These are phyloP conservation scores for Sindora glabra DNA, from an alignment of 306 rosid species.

Conservation along the genomic window DNA sequence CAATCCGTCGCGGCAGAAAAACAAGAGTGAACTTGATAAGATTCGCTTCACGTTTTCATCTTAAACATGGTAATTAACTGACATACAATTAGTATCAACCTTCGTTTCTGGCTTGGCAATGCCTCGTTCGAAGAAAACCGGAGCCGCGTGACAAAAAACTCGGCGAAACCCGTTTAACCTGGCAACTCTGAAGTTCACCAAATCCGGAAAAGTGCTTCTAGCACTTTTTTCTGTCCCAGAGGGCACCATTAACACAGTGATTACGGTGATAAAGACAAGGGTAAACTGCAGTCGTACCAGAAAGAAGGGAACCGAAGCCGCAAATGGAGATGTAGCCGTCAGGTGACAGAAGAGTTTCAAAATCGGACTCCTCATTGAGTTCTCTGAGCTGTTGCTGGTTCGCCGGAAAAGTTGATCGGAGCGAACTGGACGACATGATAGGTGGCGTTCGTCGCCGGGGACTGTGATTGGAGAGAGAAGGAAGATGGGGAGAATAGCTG, in stretches of 20 bases:
- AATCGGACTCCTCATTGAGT: slow-evolving; percentile 43
- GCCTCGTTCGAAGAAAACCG: slow-evolving; percentile 87
- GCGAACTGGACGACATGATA: slow-evolving; percentile 24
- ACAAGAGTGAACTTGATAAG: too few relatives aligned
- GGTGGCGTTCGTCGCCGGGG: not conserved
- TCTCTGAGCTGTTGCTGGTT: slow-evolving; percentile 10
- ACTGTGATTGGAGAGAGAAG: not conserved
- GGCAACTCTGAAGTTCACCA: slow-evolving; percentile 62
- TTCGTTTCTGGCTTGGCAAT: slow-evolving; percentile 86
- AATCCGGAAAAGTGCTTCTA: slow-evolving; percentile 80
- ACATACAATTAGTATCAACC: slow-evolving; percentile 41
- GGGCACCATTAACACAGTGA: not conserved
- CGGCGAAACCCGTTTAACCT: slow-evolving; percentile 68
- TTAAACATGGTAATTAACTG: too few relatives aligned
- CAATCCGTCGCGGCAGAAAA: too few relatives aligned
- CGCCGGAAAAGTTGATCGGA: slow-evolving; percentile 9
- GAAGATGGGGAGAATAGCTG: not conserved
- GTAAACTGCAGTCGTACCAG: slow-evolving; percentile 24
- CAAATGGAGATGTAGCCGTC: slow-evolving; percentile 63
- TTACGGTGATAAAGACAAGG: not conserved
- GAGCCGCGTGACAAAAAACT: slow-evolving; percentile 74
- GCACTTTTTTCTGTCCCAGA: slow-evolving; percentile 63
- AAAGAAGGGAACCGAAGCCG: slow-evolving; percentile 86
- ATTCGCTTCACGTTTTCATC: too few relatives aligned
- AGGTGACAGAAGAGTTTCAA: slow-evolving; percentile 29